Base-by-base conservation (phyloP, 768 basidiomycete genomes). In the Sarcodon aspratus region DNA sequence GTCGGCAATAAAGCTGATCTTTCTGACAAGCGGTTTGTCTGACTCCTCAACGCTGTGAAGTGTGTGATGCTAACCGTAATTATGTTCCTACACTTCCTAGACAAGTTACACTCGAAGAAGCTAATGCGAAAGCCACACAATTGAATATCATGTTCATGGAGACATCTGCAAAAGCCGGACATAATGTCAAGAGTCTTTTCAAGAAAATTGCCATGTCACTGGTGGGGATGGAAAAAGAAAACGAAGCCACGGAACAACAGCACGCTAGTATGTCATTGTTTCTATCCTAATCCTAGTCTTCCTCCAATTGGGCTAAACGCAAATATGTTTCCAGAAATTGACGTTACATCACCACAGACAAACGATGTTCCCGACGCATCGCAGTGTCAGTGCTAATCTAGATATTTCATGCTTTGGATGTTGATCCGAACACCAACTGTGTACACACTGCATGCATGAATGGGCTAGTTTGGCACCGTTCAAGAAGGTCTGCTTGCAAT, bases 1-100 rank as follows among this genome's bases (percentile, higher is more conserved):
- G 96, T 98, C 8, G 96, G 96, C 44, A 99, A 99, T 69, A 99
- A 99, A 73, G 96, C 96, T 27, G 96, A 99, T 69, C 70, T 99
- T 53, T 96, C 93, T 38, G 96, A 98, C 66, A 98, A 98, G 68
- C 83, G 96, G 94, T 96, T 82, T 70, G 31, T 33, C 34, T 40
- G 6, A 9, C 43, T 18, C 31, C 35, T 15, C 7, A 6, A 6
- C 12, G 27, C 15, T 13, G 40, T 27, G 7, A 42, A n/a, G 9
- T 27, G 40, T 17, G 9, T 13, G 40, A 15, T 12, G 9, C 18
- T 45, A 3, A 48, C 27, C 27, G 21, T 49, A 2, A 18, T 9
- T 35, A 17, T 11, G 2, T 35, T 9, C 43, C 32, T 58, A 99
- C 95, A 50, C 94, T 35, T 9, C 43, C 32, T 58, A 99, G 95